Percentiles rank a stretch among this genome's conserved stretches.
phyloP scores from a whole-genome alignment of 306 rosid species.

The Rosa chinensis region DNA sequence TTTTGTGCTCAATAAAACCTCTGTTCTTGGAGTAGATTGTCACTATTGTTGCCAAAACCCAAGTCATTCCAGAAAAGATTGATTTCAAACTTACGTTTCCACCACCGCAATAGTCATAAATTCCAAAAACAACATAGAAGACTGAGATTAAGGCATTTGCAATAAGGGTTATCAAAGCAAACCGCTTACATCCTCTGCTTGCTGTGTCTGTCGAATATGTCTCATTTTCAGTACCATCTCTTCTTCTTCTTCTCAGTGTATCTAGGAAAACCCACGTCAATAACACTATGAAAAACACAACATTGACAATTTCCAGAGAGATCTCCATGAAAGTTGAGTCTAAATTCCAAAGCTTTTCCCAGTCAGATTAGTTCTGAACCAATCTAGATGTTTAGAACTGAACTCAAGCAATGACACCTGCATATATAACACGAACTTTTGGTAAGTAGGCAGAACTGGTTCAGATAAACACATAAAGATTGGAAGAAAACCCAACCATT shows the following conservation, averaged over 20 bases:
- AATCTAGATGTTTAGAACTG: not conserved
- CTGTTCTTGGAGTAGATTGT: conserved; percentile 39
- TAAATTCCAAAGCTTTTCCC: conserved; percentile 5
- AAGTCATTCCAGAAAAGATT: conserved; percentile 43
- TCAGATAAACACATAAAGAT: not conserved
- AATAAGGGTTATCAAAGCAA: conserved; percentile 30
- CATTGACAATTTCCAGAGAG: conserved; percentile 37
- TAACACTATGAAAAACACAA: conserved; percentile 47
- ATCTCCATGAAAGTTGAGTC: conserved; percentile 29
- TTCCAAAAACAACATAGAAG: conserved; percentile 43
- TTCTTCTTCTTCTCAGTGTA: conserved; percentile 35
- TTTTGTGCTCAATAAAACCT: conserved; percentile 22
- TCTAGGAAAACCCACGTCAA: conserved; percentile 56
- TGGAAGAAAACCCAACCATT: not conserved
- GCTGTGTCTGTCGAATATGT: conserved; percentile 14
- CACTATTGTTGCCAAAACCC: conserved; percentile 60
- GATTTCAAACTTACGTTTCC: conserved; percentile 27
- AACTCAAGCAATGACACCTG: conserved; percentile 8
- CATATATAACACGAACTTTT: not conserved
- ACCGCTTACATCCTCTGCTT: conserved; percentile 9
- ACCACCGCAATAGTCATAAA: conserved; percentile 31
- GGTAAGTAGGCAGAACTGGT: conserved; percentile 2
- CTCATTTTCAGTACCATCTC: not conserved
- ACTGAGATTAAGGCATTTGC: conserved; percentile 38
- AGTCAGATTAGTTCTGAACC: not conserved